Evolutionary conservation across 2,329 filamentous ascomycete genomes (phyloP), one percentile per base, ranked within the genome.

Genomic region (Amylocarpus encephaloides): DNA sequence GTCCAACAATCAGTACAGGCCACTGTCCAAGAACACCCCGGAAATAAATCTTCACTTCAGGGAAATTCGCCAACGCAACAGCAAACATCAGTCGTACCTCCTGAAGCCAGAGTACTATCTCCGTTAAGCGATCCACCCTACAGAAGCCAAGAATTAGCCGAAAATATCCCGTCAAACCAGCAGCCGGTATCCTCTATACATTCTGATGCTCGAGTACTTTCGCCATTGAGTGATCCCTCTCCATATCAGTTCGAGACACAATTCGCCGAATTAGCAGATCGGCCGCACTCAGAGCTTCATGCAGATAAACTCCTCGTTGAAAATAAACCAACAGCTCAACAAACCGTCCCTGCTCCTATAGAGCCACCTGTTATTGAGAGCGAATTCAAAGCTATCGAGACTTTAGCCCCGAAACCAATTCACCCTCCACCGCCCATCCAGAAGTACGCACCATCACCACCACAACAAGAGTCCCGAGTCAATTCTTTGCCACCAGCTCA

Each of bases 341-440:
- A 44, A 32, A 46, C 26, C 9, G 32, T 15, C 7, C 16, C 33
- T n/a, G 10, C 33, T 10, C 15, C 19, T 10, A 46, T 46, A 12
- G 43, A 46, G 10, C 32, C 30, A 5, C 43, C 43, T 1, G 18
- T 36, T 7, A 46, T 46, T 33, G 33, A 46, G 43, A 46, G 43
- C 18, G 33, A 46, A 11, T 29, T 46, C 19, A 46, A 26, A 19
- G n/a, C 32, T 38, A 35, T 46, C 16, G 43, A 46, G 29, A 46
- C 43, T 13, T 13, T 46, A 36, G 32, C 43, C 4, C 43, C 43
- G 10, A 46, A 46, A 32, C 43, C 43, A 36, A 38, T 46, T 26
- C 43, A 46, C 19, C 43, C 43, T n/a, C 43, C 43, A 38, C 15
- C 33, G 18, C 33, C 19, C n/a, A 42, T 42, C 15, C 18, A 30